These are phyloP conservation scores for Euphorbia tirucalli DNA, from an alignment of 345 rosid genomes.

Conservation along the genomic window DNA sequence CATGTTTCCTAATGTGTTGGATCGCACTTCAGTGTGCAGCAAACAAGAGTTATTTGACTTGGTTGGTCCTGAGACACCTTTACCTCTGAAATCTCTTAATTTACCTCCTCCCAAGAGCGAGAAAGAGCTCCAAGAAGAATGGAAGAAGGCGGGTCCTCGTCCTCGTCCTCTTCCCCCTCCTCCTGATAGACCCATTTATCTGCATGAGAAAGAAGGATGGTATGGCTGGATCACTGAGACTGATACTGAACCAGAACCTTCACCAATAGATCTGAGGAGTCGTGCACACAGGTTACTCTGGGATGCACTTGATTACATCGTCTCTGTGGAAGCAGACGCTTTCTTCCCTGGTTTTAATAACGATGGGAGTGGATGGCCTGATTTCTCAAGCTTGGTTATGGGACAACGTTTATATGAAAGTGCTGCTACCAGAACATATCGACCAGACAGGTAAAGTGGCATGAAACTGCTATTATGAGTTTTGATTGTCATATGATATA, in stretches of 20 bases:
- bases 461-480: constrained; percentile 7
- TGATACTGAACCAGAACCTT: constrained; percentile 77
- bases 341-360: constrained; percentile 85
- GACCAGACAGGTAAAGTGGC: constrained; percentile 73
- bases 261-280: constrained; percentile 69
- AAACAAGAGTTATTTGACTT: constrained; percentile 63
- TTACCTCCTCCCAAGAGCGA: constrained; percentile 57
- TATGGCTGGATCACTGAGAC: constrained; percentile 90
- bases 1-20: constrained; percentile 75
- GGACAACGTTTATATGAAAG: constrained; percentile 94
- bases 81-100: constrained; percentile 45
- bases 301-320: constrained; percentile 94
- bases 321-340: constrained; percentile 90
- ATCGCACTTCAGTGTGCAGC: constrained; percentile 77
- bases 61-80: constrained; percentile 78
- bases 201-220: constrained; percentile 98
- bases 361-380: constrained; percentile 86
- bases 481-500: neutral
- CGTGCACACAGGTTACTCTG: constrained; percentile 89
- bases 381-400: constrained; percentile 94
- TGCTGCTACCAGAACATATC: constrained; percentile 78
- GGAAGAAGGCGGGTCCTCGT: constrained; percentile 94
- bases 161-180: constrained; percentile 99
- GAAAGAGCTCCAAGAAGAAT: constrained; percentile 68
- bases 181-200: constrained; percentile 88